These are phyloP conservation scores for Forsythia viridissima DNA, from an alignment of 257 asterid species.

Conservation along the genomic window DNA sequence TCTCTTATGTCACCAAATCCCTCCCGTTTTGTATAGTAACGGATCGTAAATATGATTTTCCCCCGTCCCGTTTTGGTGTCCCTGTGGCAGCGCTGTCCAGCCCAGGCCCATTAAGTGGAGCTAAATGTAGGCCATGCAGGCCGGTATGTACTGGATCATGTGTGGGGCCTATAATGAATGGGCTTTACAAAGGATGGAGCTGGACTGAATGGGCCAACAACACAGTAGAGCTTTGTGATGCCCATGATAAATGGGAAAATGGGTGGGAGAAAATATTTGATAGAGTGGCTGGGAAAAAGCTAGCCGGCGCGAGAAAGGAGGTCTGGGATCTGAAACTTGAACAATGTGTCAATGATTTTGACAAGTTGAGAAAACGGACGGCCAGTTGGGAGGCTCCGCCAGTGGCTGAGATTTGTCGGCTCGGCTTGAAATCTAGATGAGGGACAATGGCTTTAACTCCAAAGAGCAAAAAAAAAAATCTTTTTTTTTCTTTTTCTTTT, in stretches of 20 bases:
- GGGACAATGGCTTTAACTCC: not conserved
- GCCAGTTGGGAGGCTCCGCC: constrained; percentile 73
- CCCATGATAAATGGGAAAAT: constrained; percentile 69
- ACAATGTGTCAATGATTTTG: constrained; percentile 60
- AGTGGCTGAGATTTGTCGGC: constrained; percentile 51
- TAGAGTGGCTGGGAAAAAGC: constrained; percentile 45
- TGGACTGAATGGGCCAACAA: constrained; percentile 82
- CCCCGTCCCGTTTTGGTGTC: constrained; percentile 66
- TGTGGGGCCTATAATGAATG: constrained; percentile 59
- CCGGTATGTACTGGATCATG: constrained; percentile 65
- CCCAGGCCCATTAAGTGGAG: constrained; percentile 79
- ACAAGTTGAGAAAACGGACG: constrained; percentile 47
- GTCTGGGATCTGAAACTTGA: constrained; percentile 42
- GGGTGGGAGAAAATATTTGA: constrained; percentile 79
- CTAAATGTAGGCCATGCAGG: constrained; percentile 86
- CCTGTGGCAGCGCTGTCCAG: constrained; percentile 84
- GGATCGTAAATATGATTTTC: constrained; percentile 64
- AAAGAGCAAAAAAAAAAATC: not conserved
- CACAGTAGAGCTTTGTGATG: constrained; percentile 69
- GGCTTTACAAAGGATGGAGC: constrained; percentile 65
- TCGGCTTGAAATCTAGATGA: constrained; percentile 45
- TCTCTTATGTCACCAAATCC: constrained; percentile 39
- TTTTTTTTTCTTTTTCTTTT: not conserved
- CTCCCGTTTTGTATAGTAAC: constrained; percentile 81
- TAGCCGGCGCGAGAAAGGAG: constrained; percentile 49